phyloP scores from a whole-genome alignment of 805 yeast genomes.

The Saccharomycopsis babjevae region DNA sequence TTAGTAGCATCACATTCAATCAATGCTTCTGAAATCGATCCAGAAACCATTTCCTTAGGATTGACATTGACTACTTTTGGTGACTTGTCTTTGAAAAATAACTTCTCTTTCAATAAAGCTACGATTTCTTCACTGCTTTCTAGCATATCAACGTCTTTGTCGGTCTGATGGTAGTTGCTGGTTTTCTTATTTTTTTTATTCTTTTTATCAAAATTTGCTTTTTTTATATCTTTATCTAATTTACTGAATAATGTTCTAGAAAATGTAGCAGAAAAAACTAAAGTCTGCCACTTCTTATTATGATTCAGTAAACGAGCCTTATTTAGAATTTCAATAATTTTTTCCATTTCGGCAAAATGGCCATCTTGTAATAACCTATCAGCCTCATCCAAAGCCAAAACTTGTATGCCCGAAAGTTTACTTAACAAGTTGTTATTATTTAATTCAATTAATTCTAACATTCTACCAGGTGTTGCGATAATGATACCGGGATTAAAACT shows the following conservation, averaged over 20 bases:
- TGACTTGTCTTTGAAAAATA: constrained; percentile 54
- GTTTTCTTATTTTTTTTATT: constrained; percentile 20
- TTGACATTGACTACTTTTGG: constrained; percentile 78
- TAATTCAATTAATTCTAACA: constrained; percentile 69
- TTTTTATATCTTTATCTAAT: constrained; percentile 34
- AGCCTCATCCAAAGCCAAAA: constrained; percentile 84
- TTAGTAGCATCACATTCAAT: constrained; percentile 80
- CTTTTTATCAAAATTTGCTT: constrained; percentile 20
- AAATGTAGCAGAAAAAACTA: constrained; percentile 94
- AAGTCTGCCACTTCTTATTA: constrained; percentile 59
- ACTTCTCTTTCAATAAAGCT: constrained; percentile 52
- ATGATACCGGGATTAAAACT: constrained; percentile 55
- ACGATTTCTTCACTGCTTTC: constrained; percentile 51
- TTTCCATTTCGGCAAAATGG: constrained; percentile 87
- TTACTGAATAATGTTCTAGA: constrained; percentile 73
- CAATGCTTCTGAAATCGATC: constrained; percentile 69
- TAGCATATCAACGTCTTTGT: constrained; percentile 27
- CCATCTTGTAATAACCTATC: constrained; percentile 93
- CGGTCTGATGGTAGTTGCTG: constrained; percentile 18
- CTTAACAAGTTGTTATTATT: constrained; percentile 34
- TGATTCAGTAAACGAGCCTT: constrained; percentile 36
- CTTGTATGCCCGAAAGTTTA: constrained; percentile 34
- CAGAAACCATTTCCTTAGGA: constrained; percentile 72
- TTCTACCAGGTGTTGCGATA: constrained; percentile 94
- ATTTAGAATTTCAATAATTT: constrained; percentile 55